Evolutionary conservation across 768 basidiomycete species (phyloP), one percentile per base, ranked within the genome.

Genomic region (Suillus paluster): DNA sequence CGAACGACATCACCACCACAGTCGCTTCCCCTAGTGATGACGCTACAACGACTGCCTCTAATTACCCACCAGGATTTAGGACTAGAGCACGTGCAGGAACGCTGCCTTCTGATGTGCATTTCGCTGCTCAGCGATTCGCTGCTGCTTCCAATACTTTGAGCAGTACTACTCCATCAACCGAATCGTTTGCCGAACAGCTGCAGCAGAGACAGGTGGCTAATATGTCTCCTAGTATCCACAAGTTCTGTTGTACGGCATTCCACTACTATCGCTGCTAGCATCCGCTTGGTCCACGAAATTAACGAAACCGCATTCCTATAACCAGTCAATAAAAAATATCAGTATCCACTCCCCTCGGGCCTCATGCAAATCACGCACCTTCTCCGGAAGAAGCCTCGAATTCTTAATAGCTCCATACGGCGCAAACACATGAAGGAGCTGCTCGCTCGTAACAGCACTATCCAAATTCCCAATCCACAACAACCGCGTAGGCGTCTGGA

Each of bases 391-490:
- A 70, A 99, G 82, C 68, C 97, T 82, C 73, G 99, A 78, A 69
- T 93, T 95, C 79, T 99, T 97, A 67, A 99, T 98, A 38, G 95
- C 92, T 59, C 97, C 97, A 72, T 99, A 99, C 0, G 92, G 91
- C 30, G 94, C 92, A 77, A 99, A 99, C 33, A 97, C 94, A 66
- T 92, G 90, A 60, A 97, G 92, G 58, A 99, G 87, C 71, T 97
- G 94, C 72, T 96, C 94, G 69, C 94, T 93, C 2, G 95, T 95
- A 59, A 97, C 93, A 58, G 91, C 91, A 67, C 92, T 93, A 75
- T 98, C 97, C 55, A 99, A 81, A 76, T 99, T 99, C 54, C 97
- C 97, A 71, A 99, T 97, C 97, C 97, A 99, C 33, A 99, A 81
- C 38, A 94, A 96, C 57, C 97, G 89, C 12, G 97, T 97, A 39